Evolutionary conservation across 352 stramenopile genomes (phyloP).

Genomic region (Phytophthora citricola): DNA sequence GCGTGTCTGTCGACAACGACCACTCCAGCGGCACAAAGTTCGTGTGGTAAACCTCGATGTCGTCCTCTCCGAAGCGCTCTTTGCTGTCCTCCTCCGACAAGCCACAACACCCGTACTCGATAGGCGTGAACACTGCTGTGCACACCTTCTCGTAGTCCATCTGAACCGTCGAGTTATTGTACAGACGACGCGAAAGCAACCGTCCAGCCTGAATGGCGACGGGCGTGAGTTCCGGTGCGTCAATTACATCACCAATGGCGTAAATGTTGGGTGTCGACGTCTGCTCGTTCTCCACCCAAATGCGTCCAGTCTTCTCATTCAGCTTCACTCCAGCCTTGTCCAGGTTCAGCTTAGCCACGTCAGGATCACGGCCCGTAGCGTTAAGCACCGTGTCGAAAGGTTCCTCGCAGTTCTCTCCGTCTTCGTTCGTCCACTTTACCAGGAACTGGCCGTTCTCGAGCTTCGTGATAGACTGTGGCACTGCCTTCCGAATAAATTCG

Average conservation of each 20-base stretch:
- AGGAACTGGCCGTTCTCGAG: constrained; percentile 82
- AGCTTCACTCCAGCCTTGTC: constrained; percentile 87
- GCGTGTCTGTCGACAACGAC: constrained; percentile 74
- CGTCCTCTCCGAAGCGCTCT: constrained; percentile 87
- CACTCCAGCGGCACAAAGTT: constrained; percentile 97
- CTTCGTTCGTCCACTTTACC: constrained; percentile 80
- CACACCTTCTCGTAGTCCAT: constrained; percentile 96
- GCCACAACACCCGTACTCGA: constrained; percentile 98
- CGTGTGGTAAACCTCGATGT: constrained; percentile 96
- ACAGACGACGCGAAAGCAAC: constrained; percentile 93
- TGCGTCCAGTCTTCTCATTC: constrained; percentile 94
- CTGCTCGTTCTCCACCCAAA: constrained; percentile 92
- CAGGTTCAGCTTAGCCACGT: constrained; percentile 92
- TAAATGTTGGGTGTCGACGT: constrained; percentile 96
- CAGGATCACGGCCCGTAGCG: constrained; percentile 93
- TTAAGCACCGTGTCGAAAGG: constrained; percentile 98
- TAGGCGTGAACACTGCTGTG: constrained; percentile 96
- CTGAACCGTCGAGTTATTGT: constrained; percentile 71
- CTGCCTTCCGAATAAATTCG: constrained; percentile 91
- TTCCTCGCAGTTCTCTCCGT: constrained; percentile 72
- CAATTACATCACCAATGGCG: constrained; percentile 97
- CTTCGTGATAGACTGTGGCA: constrained; percentile 94
- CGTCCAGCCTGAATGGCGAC: constrained; percentile 97
- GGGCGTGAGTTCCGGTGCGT: constrained; percentile 97
- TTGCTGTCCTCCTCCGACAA: constrained; percentile 97